Evolutionary conservation across 768 basidiomycete genomes (phyloP).

Genomic region (Hygrophoropsis aurantiaca): DNA sequence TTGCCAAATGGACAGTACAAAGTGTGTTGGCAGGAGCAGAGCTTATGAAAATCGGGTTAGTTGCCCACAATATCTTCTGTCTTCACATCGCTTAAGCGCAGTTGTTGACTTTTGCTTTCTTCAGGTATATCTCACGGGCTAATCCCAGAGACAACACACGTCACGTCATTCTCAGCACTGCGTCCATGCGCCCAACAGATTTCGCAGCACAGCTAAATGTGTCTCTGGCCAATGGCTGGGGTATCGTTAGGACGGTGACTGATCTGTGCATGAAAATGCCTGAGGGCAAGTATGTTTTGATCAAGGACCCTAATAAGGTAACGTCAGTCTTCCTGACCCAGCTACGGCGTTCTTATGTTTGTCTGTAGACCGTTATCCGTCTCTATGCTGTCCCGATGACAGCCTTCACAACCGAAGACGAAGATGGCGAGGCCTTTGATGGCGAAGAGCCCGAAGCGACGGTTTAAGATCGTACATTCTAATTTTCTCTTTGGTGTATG

Average conservation of each 20-base stretch:
- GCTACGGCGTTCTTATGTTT: not conserved
- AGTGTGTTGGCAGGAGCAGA: conserved; percentile 94
- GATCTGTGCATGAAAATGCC: conserved; percentile 96
- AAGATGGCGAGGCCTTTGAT: conserved; percentile 49
- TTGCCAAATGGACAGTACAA: conserved; percentile 97
- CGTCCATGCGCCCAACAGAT: conserved; percentile 91
- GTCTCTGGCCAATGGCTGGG: conserved; percentile 95
- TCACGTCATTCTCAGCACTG: conserved; percentile 93
- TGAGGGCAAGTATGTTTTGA: conserved; percentile 95
- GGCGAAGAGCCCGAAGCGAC: conserved; percentile 42
- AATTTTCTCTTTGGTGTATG: not conserved
- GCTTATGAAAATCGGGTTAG: conserved; percentile 94
- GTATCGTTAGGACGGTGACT: conserved; percentile 92
- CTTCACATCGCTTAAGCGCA: conserved; percentile 11
- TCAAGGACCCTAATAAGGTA: conserved; percentile 98
- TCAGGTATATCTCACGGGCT: conserved; percentile 91
- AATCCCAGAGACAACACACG: conserved; percentile 94
- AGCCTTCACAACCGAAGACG: conserved; percentile 83
- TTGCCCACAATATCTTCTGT: conserved; percentile 12
- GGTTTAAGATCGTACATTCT: conserved; percentile 16
- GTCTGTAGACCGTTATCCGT: conserved; percentile 81
- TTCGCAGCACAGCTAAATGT: conserved; percentile 96
- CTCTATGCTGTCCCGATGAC: conserved; percentile 89
- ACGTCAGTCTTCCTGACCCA: conserved; percentile 10
- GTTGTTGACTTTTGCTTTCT: conserved; percentile 9